These are phyloP conservation scores for Pestalotiopsis sp. DNA, from an alignment of 2,329 filamentous ascomycete species.

Conservation along the genomic window DNA sequence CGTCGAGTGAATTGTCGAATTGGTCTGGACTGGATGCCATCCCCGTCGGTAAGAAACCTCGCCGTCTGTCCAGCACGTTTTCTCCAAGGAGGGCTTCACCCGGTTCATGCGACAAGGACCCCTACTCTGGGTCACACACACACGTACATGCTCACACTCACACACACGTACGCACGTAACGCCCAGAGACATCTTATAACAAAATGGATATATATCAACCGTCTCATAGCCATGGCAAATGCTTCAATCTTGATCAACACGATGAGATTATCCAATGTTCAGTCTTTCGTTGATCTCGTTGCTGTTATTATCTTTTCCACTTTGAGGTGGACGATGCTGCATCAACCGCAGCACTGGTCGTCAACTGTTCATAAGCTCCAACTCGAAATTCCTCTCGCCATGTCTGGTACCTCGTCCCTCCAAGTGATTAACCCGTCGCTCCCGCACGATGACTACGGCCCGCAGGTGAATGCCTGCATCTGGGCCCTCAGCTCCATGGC, in stretches of 20 bases:
- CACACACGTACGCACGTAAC: background rate
- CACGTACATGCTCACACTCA: background rate
- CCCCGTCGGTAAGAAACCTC: background rate
- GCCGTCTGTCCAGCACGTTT: background rate
- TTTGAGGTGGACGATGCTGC: slow-evolving; percentile 2
- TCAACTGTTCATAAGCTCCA: background rate
- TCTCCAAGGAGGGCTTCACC: background rate
- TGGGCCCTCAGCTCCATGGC: slow-evolving; percentile 10
- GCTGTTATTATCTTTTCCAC: background rate
- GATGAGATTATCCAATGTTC: background rate
- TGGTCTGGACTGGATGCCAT: background rate
- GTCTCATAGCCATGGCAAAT: background rate
- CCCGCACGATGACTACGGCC: slow-evolving; percentile 8
- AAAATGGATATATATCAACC: background rate
- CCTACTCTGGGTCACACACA: background rate
- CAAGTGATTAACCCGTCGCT: slow-evolving; percentile 9
- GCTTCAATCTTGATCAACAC: background rate
- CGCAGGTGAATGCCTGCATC: slow-evolving; percentile 1
- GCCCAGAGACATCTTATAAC: background rate
- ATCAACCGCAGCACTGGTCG: background rate
- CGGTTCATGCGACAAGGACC: background rate
- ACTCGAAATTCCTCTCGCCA: background rate
- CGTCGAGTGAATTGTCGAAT: background rate
- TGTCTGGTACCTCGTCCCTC: background rate
- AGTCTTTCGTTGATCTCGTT: background rate